phyloP scores from a whole-genome alignment of 2,329 filamentous ascomycete genomes.

The Pestalotiopsis fici region DNA sequence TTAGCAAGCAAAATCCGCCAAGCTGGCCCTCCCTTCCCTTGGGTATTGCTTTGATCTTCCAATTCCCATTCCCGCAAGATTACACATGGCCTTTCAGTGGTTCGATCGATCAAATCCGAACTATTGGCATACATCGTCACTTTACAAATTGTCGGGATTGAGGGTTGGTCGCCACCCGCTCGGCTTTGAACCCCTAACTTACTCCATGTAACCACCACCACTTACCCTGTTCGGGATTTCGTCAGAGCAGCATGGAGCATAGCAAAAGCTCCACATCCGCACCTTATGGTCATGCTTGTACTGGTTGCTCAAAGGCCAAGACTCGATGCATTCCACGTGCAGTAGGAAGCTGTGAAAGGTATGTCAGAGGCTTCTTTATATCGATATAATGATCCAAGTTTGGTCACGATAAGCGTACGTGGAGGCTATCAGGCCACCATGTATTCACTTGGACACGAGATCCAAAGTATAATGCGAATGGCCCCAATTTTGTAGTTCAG shows the following conservation, averaged over 20 bases:
- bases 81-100: not conserved
- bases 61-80: not conserved
- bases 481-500: too few relatives aligned
- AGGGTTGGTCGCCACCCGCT: not conserved
- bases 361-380: not conserved
- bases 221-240: conserved; percentile 20
- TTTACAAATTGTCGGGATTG: not conserved
- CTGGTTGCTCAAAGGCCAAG: conserved; percentile 12
- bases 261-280: not conserved
- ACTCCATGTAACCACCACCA: not conserved
- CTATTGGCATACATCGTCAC: not conserved
- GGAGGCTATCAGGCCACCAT: too few relatives aligned
- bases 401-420: not conserved
- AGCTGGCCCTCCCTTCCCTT: not conserved
- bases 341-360: conserved; percentile 10
- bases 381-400: not conserved
- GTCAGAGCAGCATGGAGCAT: not conserved
- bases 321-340: conserved; percentile 8
- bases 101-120: not conserved
- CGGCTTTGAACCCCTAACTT: not conserved
- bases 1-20: not conserved
- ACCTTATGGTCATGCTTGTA: conserved; percentile 12
- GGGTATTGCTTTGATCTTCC: not conserved
- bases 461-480: not conserved
- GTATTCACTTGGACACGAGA: not conserved